A percentile compares a stretch with the other conserved stretches of the same genome.
Conservation (phyloP, 2,329 filamentous ascomycete genomes). For the Ophiocordyceps australis region DNA sequence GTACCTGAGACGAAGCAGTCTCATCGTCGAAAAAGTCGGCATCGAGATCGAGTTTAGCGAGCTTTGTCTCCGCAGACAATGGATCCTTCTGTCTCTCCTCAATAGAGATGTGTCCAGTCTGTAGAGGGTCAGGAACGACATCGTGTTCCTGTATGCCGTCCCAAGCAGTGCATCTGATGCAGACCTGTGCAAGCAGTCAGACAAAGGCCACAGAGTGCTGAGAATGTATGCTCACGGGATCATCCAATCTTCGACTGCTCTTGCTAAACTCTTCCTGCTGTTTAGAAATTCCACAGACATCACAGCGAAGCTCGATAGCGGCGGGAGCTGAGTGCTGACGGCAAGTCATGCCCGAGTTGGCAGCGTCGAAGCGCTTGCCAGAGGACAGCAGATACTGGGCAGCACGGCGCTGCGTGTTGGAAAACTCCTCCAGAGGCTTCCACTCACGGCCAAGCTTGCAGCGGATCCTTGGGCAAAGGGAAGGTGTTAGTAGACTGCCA, state of each 20-base stretch:
- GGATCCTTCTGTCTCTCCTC: slow-evolving; percentile 8
- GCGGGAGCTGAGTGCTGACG: slow-evolving; percentile 11
- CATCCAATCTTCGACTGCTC: slow-evolving; percentile 8
- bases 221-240: slow-evolving; percentile 13
- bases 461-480: slow-evolving; percentile 14
- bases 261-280: slow-evolving; percentile 12
- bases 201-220: too few species aligned
- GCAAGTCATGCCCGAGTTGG: slow-evolving; percentile 17
- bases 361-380: slow-evolving; percentile 7
- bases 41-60: too few species aligned
- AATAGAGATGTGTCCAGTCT: slow-evolving; percentile 13
- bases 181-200: slow-evolving; percentile 10
- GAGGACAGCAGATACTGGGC: slow-evolving; percentile 5
- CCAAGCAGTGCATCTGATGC: slow-evolving; percentile 17
- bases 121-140: slow-evolving; percentile 10
- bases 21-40: slow-evolving; percentile 9
- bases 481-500: too few species aligned
- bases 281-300: slow-evolving; percentile 11
- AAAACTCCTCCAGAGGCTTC: slow-evolving; percentile 13
- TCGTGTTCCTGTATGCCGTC: slow-evolving; percentile 14
- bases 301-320: slow-evolving; percentile 11
- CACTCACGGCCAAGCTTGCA: slow-evolving; percentile 18
- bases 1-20: too few species aligned
- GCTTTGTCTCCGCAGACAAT: neutral
- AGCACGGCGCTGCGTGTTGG: slow-evolving; percentile 11